phyloP scores from a whole-genome alignment of 192 early-diverging fungal genomes.

The Powellomyces hirtus region DNA sequence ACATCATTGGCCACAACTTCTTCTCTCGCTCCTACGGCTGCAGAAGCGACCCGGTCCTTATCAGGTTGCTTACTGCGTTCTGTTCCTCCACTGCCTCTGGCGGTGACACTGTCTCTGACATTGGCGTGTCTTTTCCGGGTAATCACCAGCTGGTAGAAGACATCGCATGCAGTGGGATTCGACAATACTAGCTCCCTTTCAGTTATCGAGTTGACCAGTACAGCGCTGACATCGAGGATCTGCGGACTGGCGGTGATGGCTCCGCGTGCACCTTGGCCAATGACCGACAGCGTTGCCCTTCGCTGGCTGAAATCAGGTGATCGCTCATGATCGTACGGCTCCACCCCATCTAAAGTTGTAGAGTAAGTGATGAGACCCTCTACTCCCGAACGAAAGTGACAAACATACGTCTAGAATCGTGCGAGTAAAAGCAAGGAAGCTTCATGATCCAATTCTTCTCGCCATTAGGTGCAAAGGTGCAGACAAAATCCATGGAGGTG shows the following conservation, averaged over 20 bases:
- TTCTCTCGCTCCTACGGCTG: neutral
- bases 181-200: conserved; percentile 46
- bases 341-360: too few species aligned
- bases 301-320: conserved; percentile 24
- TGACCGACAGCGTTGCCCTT: conserved; percentile 38
- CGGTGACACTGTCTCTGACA: neutral
- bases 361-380: too few species aligned
- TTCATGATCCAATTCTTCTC: conserved; percentile 43
- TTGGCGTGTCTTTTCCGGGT: neutral
- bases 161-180: conserved; percentile 54
- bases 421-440: conserved; percentile 51
- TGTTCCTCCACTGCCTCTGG: neutral
- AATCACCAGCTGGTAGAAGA: conserved; percentile 42
- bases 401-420: conserved; percentile 28
- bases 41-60: neutral
- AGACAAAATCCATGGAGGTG: conserved; percentile 28
- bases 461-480: conserved; percentile 44
- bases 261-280: conserved; percentile 47
- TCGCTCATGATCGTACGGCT: conserved; percentile 9
- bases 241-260: conserved; percentile 27
- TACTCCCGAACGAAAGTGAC: too few species aligned
- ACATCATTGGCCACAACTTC: conserved; percentile 21
- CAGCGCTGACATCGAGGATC: conserved; percentile 41
- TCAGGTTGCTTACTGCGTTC: neutral
- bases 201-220: conserved; percentile 52